Conservation (phyloP, 768 basidiomycete species). For the Cystofilobasidium macerans region DNA sequence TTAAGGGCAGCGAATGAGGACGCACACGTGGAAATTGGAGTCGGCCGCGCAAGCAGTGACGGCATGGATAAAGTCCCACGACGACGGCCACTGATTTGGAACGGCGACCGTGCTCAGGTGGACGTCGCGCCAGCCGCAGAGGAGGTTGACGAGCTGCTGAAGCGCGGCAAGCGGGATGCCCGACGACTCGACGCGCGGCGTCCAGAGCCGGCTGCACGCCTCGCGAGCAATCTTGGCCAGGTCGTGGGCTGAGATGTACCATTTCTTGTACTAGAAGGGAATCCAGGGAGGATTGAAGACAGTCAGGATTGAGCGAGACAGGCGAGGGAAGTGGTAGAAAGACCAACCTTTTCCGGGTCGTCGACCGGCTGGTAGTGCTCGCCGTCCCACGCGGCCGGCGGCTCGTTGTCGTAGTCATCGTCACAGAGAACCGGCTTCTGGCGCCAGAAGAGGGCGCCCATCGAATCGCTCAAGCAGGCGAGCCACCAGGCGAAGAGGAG, state of each 20-base stretch:
- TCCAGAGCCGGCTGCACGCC: slow-evolving; percentile 71
- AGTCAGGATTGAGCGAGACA: not conserved
- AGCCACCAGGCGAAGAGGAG: slow-evolving; percentile 77
- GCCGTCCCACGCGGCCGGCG: slow-evolving; percentile 21
- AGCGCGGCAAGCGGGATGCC: slow-evolving; percentile 66
- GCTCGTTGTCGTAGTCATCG: slow-evolving; percentile 29
- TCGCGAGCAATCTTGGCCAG: slow-evolving; percentile 71
- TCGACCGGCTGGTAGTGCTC: slow-evolving; percentile 6
- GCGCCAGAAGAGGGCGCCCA: slow-evolving; percentile 70
- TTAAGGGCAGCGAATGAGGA: not conserved
- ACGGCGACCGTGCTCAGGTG: slow-evolving; percentile 72
- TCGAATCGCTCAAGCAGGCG: slow-evolving; percentile 68
- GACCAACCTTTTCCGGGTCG: slow-evolving; percentile 17
- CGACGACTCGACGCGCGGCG: slow-evolving; percentile 59
- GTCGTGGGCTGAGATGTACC: slow-evolving; percentile 70
- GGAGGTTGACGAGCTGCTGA: slow-evolving; percentile 47
- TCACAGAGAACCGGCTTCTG: slow-evolving; percentile 62
- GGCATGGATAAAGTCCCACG: slow-evolving; percentile 83
- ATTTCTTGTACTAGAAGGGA: slow-evolving; percentile 41
- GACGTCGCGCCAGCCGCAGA: slow-evolving; percentile 62
- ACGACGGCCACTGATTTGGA: slow-evolving; percentile 66
- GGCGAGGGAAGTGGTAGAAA: no score
- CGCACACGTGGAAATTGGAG: slow-evolving; percentile 75
- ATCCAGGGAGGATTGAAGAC: not conserved
- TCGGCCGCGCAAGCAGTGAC: slow-evolving; percentile 49